phyloP scores from a whole-genome alignment of 202 grass and related monocot species.

The Musa balbisiana region DNA sequence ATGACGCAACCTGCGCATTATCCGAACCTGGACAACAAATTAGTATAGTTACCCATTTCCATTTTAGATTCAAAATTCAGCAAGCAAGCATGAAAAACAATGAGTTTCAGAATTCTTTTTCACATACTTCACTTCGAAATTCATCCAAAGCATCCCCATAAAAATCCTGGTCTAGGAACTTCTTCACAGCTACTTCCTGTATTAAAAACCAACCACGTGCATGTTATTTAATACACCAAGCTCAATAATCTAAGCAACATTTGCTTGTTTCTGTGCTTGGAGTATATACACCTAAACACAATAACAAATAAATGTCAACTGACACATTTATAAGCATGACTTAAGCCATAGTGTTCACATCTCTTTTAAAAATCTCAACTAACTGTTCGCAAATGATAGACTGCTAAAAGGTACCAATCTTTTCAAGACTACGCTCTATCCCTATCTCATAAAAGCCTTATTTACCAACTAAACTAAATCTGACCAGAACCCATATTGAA shows the following conservation, averaged over 20 bases:
- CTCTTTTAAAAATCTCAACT: background rate
- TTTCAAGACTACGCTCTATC: background rate
- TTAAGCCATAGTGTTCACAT: background rate
- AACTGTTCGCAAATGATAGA: no score
- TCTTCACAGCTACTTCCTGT: constrained; percentile 99
- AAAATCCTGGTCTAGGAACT: constrained; percentile 99
- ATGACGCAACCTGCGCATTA: constrained; percentile 96
- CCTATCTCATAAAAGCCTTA: background rate
- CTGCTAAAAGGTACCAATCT: no score
- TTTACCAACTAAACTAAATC: no score
- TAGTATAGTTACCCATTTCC: background rate
- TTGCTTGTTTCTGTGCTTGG: background rate
- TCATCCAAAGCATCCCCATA: constrained; percentile 97
- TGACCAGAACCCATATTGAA: background rate
- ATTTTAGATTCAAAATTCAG: background rate
- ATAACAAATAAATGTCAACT: background rate
- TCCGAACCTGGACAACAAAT: constrained; percentile 62
- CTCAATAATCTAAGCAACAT: background rate
- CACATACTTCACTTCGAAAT: constrained; percentile 91
- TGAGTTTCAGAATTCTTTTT: constrained; percentile 12
- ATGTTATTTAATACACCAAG: background rate
- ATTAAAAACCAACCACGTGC: constrained; percentile 19
- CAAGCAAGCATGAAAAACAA: background rate
- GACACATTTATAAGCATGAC: background rate
- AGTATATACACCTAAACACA: background rate